These are phyloP conservation scores for Tuber melanosporum DNA, from an alignment of 495 filamentous ascomycete species.

Conservation along the genomic window DNA sequence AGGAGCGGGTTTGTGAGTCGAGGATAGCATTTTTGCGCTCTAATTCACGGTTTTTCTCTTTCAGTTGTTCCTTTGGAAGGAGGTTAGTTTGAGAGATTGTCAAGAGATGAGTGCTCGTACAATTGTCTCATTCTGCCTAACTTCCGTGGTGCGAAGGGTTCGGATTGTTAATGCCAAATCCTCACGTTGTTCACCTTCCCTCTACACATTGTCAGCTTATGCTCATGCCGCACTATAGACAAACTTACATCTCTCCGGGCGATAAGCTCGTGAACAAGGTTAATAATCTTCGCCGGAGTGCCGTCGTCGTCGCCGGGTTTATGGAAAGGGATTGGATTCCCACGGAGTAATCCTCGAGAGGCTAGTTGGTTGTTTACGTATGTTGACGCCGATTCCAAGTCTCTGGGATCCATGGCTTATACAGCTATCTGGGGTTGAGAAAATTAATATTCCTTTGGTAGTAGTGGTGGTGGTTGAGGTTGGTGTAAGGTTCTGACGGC, in stretches of 20 bases:
- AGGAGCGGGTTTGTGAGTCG: constrained; percentile 64
- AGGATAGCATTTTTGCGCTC: constrained; percentile 67
- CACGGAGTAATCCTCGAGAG: constrained; percentile 77
- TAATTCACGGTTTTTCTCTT: constrained; percentile 63
- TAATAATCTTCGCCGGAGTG: constrained; percentile 81
- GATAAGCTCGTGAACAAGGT: constrained; percentile 86
- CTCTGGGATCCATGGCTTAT: constrained; percentile 64
- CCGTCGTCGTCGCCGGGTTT: constrained; percentile 61
- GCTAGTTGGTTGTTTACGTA: constrained; percentile 96
- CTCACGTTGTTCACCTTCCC: constrained; percentile 80
- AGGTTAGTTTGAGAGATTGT: background rate
- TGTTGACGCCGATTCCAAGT: constrained; percentile 76
- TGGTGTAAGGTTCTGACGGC: background rate
- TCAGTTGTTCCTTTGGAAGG: constrained; percentile 51
- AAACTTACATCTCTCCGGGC: constrained; percentile 35
- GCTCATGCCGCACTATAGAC: background rate
- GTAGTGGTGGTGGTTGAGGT: constrained; percentile 2
- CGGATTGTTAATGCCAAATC: constrained; percentile 71
- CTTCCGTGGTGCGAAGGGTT: constrained; percentile 61
- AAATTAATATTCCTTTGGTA: background rate
- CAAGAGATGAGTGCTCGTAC: constrained; percentile 40
- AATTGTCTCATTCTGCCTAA: constrained; percentile 60
- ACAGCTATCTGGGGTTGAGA: constrained; percentile 3
- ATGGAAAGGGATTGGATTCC: constrained; percentile 77
- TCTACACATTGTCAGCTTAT: constrained; percentile 49